Conservation (phyloP, 2,329 filamentous ascomycete genomes). For the Ophiostoma angusticollis region DNA sequence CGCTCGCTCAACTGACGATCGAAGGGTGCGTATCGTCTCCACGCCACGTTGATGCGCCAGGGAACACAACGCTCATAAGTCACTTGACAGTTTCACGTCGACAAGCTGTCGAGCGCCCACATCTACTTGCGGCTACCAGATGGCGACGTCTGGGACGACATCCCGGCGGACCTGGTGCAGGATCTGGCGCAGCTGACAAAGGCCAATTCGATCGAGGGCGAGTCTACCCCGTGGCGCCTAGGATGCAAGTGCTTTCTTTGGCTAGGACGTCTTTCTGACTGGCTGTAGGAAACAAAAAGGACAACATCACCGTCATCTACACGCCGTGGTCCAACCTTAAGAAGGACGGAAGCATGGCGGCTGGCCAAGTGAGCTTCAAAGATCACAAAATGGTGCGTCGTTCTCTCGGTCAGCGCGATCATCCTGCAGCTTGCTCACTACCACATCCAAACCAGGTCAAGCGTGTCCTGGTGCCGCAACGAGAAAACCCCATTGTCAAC, state of each 20-base stretch:
- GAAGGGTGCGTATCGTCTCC: constrained; percentile 24
- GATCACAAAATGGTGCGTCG: constrained; percentile 54
- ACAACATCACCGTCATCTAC: constrained; percentile 93
- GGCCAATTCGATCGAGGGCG: constrained; percentile 95
- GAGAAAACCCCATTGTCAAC: constrained; percentile 88
- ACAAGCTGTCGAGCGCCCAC: constrained; percentile 93
- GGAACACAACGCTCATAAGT: too few relatives aligned
- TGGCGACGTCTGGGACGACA: constrained; percentile 70
- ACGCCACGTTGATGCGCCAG: too few relatives aligned
- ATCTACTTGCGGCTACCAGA: constrained; percentile 81
- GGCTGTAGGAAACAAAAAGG: constrained; percentile 80
- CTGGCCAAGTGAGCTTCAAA: constrained; percentile 90
- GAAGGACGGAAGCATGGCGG: constrained; percentile 92
- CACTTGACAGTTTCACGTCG: constrained; percentile 70
- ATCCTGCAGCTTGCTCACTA: neutral
- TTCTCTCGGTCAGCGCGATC: too few relatives aligned
- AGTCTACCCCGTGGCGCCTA: neutral
- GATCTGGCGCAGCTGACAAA: constrained; percentile 98
- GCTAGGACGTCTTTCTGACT: neutral
- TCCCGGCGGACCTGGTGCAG: constrained; percentile 59
- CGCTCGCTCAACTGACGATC: neutral
- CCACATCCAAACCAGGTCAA: constrained; percentile 44
- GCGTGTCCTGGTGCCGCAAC: constrained; percentile 62
- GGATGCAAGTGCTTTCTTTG: neutral
- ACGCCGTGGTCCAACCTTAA: constrained; percentile 91